Base-by-base conservation (phyloP, 106 monocot genomes). In the Amphibolis antarctica region DNA sequence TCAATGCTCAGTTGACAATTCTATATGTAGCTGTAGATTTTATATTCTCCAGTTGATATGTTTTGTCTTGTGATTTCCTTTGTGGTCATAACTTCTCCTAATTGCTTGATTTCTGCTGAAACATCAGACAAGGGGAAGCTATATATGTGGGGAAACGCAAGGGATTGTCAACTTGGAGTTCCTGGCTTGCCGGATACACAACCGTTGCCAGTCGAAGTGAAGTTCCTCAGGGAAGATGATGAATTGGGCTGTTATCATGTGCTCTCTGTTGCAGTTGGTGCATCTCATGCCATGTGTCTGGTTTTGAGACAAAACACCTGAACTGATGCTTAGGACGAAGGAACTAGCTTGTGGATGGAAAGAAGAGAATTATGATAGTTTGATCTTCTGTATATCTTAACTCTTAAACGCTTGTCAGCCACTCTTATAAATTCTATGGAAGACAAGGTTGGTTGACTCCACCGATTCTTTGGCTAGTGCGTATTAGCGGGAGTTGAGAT, bases 101-200 rank as follows among this genome's bases (percentile, higher is more conserved):
- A 3, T 53, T 53, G 14, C 10, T 53, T 53, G 15, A 28, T 14
- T 57, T 0, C 26, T 63, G 14, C 44, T 48, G 19, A 47, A 9
- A 15, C 71, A 57, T 43, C 82, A 90, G 96, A 90, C 44, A 75
- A 75, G 28, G 96, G 90, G 14, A 81, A 81, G 57, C 66, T 98
- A 30, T 98, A 77, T 76, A 89, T 96, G 94, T 90, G 90, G 96
- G 96, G 90, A 73, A 80, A 98, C 66, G 77, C 90, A 27, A 84
- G 80, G 55, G 96, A 98, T 66, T 78, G 71, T 54, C 96, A 90
- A 42, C 78, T 98, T 54, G 96, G 96, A 18, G 74, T 84, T 69
- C 90, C 96, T 52, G 86, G 84, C 12, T 66, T 87, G 46, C 80
- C 78, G 45, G 90, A 87, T 5, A 57, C 82, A 45, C 86, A 90